phyloP scores from a whole-genome alignment of 306 rosid genomes.

The Hippophae rhamnoides region DNA sequence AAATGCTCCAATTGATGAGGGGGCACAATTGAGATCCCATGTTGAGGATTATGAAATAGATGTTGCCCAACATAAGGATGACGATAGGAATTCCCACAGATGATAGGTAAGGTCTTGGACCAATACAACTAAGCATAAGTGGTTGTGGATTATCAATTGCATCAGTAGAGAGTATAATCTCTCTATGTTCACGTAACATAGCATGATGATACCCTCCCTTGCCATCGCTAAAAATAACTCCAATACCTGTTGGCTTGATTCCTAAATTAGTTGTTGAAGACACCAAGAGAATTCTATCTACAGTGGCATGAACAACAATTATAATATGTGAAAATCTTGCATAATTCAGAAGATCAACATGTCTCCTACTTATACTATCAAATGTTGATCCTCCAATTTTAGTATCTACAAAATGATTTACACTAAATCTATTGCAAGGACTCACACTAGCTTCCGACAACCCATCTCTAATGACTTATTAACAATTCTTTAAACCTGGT shows the following conservation, averaged over 20 bases:
- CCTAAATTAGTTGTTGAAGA: slow-evolving; percentile 16
- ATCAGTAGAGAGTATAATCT: slow-evolving; percentile 64
- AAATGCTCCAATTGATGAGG: slow-evolving; percentile 53
- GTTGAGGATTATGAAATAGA: slow-evolving; percentile 76
- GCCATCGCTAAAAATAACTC: slow-evolving; percentile 58
- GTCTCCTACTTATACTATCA: slow-evolving; percentile 50
- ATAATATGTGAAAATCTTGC: slow-evolving; percentile 34
- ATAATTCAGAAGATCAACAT: slow-evolving; percentile 52
- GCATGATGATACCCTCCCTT: slow-evolving; percentile 52
- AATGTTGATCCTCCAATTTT: slow-evolving; percentile 89
- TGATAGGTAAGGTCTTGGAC: slow-evolving; percentile 62
- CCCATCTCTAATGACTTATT: slow-evolving; percentile 66
- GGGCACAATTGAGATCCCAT: slow-evolving; percentile 65
- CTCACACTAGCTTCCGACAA: slow-evolving; percentile 58
- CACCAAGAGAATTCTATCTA: slow-evolving; percentile 51
- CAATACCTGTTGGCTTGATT: slow-evolving; percentile 27
- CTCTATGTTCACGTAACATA: slow-evolving; percentile 43
- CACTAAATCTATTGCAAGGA: slow-evolving; percentile 68
- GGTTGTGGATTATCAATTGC: slow-evolving; percentile 86
- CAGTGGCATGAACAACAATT: slow-evolving; percentile 55
- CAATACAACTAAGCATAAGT: slow-evolving; percentile 70
- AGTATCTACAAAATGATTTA: slow-evolving; percentile 58
- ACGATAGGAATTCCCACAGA: slow-evolving; percentile 77
- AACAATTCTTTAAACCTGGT: slow-evolving; percentile 66
- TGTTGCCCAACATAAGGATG: slow-evolving; percentile 62